Conservation (phyloP, 768 basidiomycete genomes). For the Pleurotus tuber-regium region DNA sequence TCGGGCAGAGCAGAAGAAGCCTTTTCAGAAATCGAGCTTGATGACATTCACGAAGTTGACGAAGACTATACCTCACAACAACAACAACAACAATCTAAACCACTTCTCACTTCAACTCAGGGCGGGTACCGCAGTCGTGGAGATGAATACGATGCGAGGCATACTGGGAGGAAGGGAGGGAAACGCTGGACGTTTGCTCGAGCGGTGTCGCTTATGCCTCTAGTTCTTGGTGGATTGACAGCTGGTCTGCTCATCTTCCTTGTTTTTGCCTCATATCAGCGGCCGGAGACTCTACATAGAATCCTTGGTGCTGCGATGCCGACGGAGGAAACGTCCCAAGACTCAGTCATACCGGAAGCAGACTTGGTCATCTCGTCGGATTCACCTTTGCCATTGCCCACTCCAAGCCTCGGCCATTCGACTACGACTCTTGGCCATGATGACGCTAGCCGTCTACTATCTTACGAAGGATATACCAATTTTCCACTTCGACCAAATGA, state of each 20-base stretch:
- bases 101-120: constrained; percentile 47
- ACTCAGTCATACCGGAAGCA: constrained; percentile 6
- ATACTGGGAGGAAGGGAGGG: constrained; percentile 16
- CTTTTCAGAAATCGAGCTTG: constrained; percentile 46
- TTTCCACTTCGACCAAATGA: constrained; percentile 58
- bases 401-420: constrained; percentile 15
- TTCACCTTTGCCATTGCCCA: constrained; percentile 11
- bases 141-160: constrained; percentile 31
- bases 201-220: constrained; percentile 33
- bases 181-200: constrained; percentile 18
- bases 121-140: constrained; percentile 40
- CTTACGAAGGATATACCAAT: constrained; percentile 54
- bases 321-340: constrained; percentile 15
- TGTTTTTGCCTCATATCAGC: constrained; percentile 46
- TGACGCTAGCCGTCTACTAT: constrained; percentile 30
- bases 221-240: constrained; percentile 43
- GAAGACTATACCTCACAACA: constrained; percentile 37
- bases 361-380: constrained; percentile 12
- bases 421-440: constrained; percentile 11
- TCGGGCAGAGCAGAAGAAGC: constrained; percentile 56
- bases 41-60: constrained; percentile 30
- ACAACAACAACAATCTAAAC: constrained; percentile 43
- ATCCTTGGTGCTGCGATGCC: constrained; percentile 35
- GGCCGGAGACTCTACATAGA: constrained; percentile 43
- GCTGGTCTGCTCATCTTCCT: constrained; percentile 47